These are phyloP conservation scores for Tolypocladium tropicale DNA, from an alignment of 2,329 filamentous ascomycete genomes.

Conservation along the genomic window DNA sequence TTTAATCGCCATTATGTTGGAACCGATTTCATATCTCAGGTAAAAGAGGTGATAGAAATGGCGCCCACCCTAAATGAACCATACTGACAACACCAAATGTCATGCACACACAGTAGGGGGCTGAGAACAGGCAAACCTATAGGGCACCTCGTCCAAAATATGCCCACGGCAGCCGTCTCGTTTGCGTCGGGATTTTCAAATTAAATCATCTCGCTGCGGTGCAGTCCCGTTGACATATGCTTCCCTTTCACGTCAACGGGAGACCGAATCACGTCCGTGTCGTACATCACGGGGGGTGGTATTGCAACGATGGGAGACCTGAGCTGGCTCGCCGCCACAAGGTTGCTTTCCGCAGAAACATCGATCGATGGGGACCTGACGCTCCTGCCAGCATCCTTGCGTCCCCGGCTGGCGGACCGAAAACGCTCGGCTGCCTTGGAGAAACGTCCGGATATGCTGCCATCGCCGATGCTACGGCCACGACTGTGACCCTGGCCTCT, in stretches of 20 bases:
- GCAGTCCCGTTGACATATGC: slow-evolving; percentile 38
- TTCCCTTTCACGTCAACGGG: slow-evolving; percentile 22
- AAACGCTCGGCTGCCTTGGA: slow-evolving; percentile 50
- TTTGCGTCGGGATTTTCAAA: background rate
- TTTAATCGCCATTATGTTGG: too few relatives aligned
- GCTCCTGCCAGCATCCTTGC: slow-evolving; percentile 27
- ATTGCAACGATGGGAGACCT: slow-evolving; percentile 15
- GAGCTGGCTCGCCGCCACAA: slow-evolving; percentile 15
- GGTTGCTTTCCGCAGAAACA: slow-evolving; percentile 32
- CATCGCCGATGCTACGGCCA: slow-evolving; percentile 44
- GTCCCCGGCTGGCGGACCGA: slow-evolving; percentile 47
- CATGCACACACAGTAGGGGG: background rate
- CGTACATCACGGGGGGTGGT: slow-evolving; percentile 25
- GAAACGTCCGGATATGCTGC: slow-evolving; percentile 41
- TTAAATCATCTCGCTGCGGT: slow-evolving; percentile 46
- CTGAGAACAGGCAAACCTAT: too few relatives aligned
- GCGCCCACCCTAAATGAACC: background rate
- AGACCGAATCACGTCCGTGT: slow-evolving; percentile 23
- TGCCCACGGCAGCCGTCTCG: background rate
- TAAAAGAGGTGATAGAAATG: background rate
- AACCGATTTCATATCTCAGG: too few relatives aligned
- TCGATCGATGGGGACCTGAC: slow-evolving; percentile 17
- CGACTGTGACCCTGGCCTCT: slow-evolving; percentile 44
- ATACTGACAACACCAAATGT: background rate
- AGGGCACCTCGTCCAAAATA: too few relatives aligned